These are phyloP conservation scores for Corrigiola litoralis DNA, from an alignment of 179 eudicot species.

Conservation along the genomic window DNA sequence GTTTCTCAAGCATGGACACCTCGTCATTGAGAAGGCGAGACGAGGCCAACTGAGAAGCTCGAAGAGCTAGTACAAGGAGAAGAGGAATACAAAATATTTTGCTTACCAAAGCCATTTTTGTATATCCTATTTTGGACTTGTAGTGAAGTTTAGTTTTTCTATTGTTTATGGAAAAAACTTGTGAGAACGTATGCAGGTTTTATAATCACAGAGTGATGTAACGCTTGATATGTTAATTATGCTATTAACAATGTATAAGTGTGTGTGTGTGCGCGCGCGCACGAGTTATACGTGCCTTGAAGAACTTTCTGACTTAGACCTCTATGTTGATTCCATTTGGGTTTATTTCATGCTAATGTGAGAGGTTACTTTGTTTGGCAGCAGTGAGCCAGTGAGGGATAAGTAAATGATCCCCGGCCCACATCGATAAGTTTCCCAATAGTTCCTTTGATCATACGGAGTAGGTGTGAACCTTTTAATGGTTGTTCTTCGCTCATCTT, in stretches of 20 bases:
- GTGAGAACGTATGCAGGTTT: constrained; percentile 8
- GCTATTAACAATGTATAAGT: too few species aligned
- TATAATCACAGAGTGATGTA: constrained; percentile 30
- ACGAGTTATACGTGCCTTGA: constrained; percentile 35
- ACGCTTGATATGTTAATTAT: constrained; percentile 9
- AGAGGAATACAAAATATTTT: background rate
- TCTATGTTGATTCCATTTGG: constrained; percentile 9
- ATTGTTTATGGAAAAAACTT: constrained; percentile 3
- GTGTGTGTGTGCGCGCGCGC: too few species aligned
- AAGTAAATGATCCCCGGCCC: constrained; percentile 4
- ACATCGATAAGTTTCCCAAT: too few species aligned
- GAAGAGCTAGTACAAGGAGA: constrained; percentile 17
- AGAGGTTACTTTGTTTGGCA: background rate
- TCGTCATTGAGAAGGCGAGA: constrained; percentile 34
- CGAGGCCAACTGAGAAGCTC: constrained; percentile 17
- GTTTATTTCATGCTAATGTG: constrained; percentile 8
- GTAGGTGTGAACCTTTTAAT: background rate
- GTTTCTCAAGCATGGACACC: constrained; percentile 35
- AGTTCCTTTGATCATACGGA: background rate
- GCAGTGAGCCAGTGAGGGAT: constrained; percentile 3
- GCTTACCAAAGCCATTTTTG: constrained; percentile 21
- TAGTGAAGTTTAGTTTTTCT: background rate
- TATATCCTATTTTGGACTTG: background rate
- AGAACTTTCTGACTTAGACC: constrained; percentile 33
- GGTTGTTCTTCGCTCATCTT: constrained; percentile 3